These are phyloP conservation scores for Auricularia heimuer DNA, from an alignment of 768 basidiomycete genomes.

Conservation along the genomic window DNA sequence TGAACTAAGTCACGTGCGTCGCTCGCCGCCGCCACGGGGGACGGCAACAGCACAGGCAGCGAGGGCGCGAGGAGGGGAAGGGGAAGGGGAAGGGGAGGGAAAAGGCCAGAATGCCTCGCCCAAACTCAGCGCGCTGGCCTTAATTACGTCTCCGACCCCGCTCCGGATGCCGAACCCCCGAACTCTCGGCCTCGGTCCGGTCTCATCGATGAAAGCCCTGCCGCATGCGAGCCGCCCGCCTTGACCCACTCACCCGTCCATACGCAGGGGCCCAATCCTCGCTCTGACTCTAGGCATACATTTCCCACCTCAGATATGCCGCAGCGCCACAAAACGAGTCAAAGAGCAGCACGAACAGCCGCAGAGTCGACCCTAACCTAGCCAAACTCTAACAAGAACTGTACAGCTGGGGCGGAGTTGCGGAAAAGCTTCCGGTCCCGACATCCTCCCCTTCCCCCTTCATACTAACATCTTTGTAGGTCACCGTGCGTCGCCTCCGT, in stretches of 20 bases:
- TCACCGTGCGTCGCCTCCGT: slow-evolving; percentile 1
- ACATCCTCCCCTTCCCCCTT: background rate
- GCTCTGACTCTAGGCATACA: no score
- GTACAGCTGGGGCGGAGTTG: slow-evolving; percentile 14
- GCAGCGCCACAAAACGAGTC: no score
- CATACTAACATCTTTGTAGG: slow-evolving; percentile 4
- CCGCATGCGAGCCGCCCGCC: background rate
- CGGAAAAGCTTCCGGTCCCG: background rate
- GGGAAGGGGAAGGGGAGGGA: no score
- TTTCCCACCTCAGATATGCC: no score
- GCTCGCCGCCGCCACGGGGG: background rate
- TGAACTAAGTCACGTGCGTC: background rate
- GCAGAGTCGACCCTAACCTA: no score
- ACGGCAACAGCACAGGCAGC: background rate
- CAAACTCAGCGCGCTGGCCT: background rate
- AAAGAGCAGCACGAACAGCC: no score
- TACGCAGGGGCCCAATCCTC: no score
- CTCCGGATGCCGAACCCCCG: background rate
- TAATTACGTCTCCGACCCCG: background rate
- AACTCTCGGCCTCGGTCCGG: background rate
- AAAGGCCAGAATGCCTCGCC: background rate
- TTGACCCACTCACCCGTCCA: no score
- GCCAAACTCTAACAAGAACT: slow-evolving; percentile 10
- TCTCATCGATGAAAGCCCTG: background rate
- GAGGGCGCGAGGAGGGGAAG: background rate